Evolutionary conservation across 2,329 filamentous ascomycete species (phyloP).

Genomic region (Paraconiothyrium brasiliense): DNA sequence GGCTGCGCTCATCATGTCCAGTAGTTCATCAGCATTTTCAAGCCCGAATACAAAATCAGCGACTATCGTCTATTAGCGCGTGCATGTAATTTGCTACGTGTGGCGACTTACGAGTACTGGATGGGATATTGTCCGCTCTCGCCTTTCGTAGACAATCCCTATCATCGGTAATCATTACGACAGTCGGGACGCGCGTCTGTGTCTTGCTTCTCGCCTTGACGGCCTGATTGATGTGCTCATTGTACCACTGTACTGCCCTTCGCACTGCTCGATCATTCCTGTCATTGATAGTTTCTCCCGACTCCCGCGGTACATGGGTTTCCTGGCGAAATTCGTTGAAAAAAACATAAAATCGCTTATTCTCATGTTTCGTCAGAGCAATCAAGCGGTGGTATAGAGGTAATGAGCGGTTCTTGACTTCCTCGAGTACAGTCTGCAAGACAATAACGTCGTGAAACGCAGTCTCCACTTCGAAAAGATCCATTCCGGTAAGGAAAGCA

Average conservation of each 20-base stretch:
- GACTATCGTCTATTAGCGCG: slow-evolving; percentile 40
- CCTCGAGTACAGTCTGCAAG: slow-evolving; percentile 94
- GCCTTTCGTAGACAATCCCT: slow-evolving; percentile 86
- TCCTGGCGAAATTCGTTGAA: slow-evolving; percentile 98
- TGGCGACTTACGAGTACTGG: slow-evolving; percentile 60
- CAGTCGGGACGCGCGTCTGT: slow-evolving; percentile 70
- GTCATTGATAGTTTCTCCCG: slow-evolving; percentile 91
- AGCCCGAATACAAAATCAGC: slow-evolving; percentile 83
- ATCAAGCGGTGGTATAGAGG: slow-evolving; percentile 95
- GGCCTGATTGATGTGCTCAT: slow-evolving; percentile 76
- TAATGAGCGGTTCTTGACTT: slow-evolving; percentile 90
- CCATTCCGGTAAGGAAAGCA: slow-evolving; percentile 93
- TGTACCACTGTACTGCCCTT: slow-evolving; percentile 88
- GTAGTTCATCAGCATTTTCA: slow-evolving; percentile 81
- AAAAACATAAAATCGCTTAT: slow-evolving; percentile 98
- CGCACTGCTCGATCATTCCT: slow-evolving; percentile 93
- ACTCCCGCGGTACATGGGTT: slow-evolving; percentile 79
- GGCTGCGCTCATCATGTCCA: slow-evolving; percentile 91
- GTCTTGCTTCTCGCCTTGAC: slow-evolving; percentile 62
- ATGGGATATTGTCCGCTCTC: slow-evolving; percentile 75
- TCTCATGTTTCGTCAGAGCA: slow-evolving; percentile 89
- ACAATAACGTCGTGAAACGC: slow-evolving; percentile 98
- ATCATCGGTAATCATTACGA: slow-evolving; percentile 96
- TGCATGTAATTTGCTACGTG: not conserved
- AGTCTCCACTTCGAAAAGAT: slow-evolving; percentile 90